Conservation (phyloP, 2,329 filamentous ascomycete species). For the Penicillium italicum region DNA sequence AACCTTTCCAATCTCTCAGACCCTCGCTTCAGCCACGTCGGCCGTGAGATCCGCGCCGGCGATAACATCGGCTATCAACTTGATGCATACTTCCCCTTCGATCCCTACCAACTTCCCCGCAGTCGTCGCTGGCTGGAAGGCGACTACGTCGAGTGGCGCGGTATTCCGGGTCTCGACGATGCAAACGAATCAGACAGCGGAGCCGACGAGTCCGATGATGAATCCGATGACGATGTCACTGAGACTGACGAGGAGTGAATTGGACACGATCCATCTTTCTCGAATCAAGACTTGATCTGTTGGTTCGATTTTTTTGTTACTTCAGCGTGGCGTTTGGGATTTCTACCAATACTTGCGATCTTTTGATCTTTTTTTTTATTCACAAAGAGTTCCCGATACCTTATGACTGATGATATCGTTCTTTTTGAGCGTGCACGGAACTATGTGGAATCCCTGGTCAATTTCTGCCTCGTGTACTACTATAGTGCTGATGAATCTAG, state of each 20-base stretch:
- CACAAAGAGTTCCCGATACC: constrained; percentile 19
- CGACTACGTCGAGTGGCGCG: constrained; percentile 78
- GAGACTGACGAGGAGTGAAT: constrained; percentile 42
- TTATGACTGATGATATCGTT: constrained; percentile 19
- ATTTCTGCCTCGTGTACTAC: neutral
- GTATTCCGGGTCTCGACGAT: constrained; percentile 65
- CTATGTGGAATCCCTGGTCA: neutral
- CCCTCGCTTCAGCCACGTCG: constrained; percentile 41
- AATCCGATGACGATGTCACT: constrained; percentile 41
- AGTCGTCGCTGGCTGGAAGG: constrained; percentile 84
- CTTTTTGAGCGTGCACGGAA: constrained; percentile 7
- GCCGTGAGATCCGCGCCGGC: constrained; percentile 55
- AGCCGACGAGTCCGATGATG: constrained; percentile 36
- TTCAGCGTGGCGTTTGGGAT: constrained; percentile 30
- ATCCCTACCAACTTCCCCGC: constrained; percentile 85
- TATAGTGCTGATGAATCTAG: constrained; percentile 1
- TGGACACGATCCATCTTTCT: neutral
- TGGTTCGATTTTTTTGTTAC: constrained; percentile 13
- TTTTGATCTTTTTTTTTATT: constrained; percentile 5
- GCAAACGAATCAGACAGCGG: constrained; percentile 49
- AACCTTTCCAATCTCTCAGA: constrained; percentile 38
- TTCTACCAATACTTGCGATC: constrained; percentile 4
- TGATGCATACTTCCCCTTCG: constrained; percentile 94
- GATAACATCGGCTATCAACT: constrained; percentile 80
- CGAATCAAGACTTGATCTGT: constrained; percentile 4